Evolutionary conservation across 2,329 filamentous ascomycete genomes (phyloP).

Genomic region (Sclerotiophoma versabilis): DNA sequence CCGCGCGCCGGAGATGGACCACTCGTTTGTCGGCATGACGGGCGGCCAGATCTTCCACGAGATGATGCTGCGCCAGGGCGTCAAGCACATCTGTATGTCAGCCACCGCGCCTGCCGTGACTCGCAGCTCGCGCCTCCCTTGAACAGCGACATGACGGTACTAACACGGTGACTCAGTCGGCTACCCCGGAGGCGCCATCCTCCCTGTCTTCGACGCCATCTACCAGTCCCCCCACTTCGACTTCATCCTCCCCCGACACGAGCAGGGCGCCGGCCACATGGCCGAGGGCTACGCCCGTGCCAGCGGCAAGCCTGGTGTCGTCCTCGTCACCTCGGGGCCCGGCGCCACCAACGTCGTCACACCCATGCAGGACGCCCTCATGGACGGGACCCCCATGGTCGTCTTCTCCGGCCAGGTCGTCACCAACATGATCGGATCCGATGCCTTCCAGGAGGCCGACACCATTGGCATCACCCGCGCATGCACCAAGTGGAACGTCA

Average conservation of each 20-base stretch:
- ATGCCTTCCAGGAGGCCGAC: constrained; percentile 97
- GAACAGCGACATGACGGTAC: constrained; percentile 1
- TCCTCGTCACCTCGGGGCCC: constrained; percentile 94
- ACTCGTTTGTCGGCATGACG: constrained; percentile 86
- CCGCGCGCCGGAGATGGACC: constrained; percentile 59
- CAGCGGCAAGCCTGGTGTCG: constrained; percentile 91
- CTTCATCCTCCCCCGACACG: constrained; percentile 93
- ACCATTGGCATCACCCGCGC: constrained; percentile 91
- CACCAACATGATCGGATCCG: constrained; percentile 88
- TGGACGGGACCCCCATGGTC: constrained; percentile 93
- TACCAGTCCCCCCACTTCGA: constrained; percentile 98
- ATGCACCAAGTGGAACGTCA: constrained; percentile 99
- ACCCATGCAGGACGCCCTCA: constrained; percentile 93
- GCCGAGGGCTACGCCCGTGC: constrained; percentile 95
- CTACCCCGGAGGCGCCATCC: constrained; percentile 94
- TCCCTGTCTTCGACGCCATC: constrained; percentile 98
- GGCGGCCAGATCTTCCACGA: constrained; percentile 98
- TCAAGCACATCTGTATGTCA: constrained; percentile 91
- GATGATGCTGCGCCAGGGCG: constrained; percentile 93
- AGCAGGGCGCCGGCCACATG: constrained; percentile 99
- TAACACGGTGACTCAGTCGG: constrained; percentile 52
- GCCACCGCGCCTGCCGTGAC: not conserved
- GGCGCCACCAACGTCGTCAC: constrained; percentile 97
- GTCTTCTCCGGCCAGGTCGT: constrained; percentile 95
- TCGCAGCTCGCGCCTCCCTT: no score